These are phyloP conservation scores for Torrubiellomyces zombiae DNA, from an alignment of 2,329 filamentous ascomycete species.

Conservation along the genomic window DNA sequence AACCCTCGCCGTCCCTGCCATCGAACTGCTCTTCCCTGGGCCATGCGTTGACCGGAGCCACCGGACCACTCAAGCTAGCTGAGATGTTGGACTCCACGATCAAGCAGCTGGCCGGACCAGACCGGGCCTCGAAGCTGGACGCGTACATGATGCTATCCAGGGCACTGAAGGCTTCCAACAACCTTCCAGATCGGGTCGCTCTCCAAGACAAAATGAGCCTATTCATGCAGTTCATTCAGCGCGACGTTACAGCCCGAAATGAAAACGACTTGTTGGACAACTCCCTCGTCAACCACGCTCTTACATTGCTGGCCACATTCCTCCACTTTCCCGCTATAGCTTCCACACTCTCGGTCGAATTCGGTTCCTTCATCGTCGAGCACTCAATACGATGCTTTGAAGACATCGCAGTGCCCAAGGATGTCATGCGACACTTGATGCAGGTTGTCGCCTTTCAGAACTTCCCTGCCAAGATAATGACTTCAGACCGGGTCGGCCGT, in stretches of 20 bases:
- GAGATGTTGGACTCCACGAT: constrained; percentile 76
- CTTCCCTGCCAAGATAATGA: constrained; percentile 62
- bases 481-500: constrained; percentile 48
- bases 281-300: constrained; percentile 58
- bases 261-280: constrained; percentile 41
- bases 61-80: constrained; percentile 39
- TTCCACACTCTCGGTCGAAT: constrained; percentile 57
- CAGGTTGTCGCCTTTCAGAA: constrained; percentile 66
- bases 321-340: constrained; percentile 59
- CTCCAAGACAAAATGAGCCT: constrained; percentile 60
- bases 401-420: constrained; percentile 53
- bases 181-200: constrained; percentile 57
- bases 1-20: constrained; percentile 40
- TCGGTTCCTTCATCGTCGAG: constrained; percentile 65
- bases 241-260: constrained; percentile 55
- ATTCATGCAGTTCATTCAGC: constrained; percentile 66
- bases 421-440: constrained; percentile 62
- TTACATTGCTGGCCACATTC: constrained; percentile 63
- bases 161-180: constrained; percentile 65
- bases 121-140: constrained; percentile 59
- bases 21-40: constrained; percentile 23
- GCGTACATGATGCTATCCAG: constrained; percentile 69
- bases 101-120: constrained; percentile 61
- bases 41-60: constrained; percentile 22
- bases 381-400: constrained; percentile 60